Evolutionary conservation across 1,284 basidiomycete species (phyloP), one percentile per base, ranked within the genome.

Genomic region (Moesziomyces sp.): DNA sequence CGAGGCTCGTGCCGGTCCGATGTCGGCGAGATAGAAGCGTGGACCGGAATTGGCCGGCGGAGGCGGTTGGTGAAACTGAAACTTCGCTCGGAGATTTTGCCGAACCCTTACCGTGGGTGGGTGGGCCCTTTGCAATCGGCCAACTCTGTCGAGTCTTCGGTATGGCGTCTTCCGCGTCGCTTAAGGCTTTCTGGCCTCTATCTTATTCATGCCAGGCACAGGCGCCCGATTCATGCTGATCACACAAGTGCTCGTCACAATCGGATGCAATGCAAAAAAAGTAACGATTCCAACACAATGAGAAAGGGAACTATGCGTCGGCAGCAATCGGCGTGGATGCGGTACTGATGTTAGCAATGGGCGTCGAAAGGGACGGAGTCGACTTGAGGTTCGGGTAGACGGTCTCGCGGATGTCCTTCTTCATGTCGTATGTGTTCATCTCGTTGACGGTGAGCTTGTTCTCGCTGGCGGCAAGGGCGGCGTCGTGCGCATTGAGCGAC

Each of bases 391-490:
- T 44, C 11, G 63, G 59, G 28, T 69, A 56, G 4, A 72, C 63
- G 10, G 47, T 62, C 16, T 65, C 62, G 46, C 55, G 52, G 43
- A 74, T 61, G 46, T 74, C 51, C 38, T 63, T 63, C 52, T 70
- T 65, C 72, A 75, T 75, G 53, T 75, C 72, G 50, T 75, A 75
- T 4, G 63, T 75, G 60, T 75, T 75, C 72, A 75, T 75, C 58
- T 75, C 72, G 60, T 75, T 58, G 50, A 75, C 76, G 9, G 83
- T 84, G 54, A 85, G 64, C 72, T 84, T 84, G 59, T 81, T 80
- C 56, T 78, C 78, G 56, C 79, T 79, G n/a, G 84, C 80, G 13
- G 83, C 82, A 16, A 82, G 74, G 8, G 79, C 79, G n/a, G 81
- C 78, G 52, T 83, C 81, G 34, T 81, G 77, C n/a, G 79, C 78